Conservation (phyloP, 805 yeast species). For the Yamadazyma takamatsuzukensis region DNA sequence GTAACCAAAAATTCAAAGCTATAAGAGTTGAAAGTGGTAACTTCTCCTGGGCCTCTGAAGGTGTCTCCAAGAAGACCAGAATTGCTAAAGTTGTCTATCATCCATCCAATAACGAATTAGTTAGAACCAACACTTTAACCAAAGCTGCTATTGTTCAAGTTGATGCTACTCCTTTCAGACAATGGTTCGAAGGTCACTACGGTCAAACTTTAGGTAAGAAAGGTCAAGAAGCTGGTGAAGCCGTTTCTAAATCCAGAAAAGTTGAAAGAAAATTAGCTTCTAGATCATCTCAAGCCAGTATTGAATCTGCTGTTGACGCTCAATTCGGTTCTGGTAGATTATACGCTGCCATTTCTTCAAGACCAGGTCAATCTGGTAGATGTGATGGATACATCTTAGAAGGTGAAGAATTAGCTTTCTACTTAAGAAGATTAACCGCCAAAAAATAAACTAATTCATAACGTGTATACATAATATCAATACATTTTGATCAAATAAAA, state of each 20-base stretch:
- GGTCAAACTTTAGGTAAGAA: constrained; percentile 87
- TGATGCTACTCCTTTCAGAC: constrained; percentile 99
- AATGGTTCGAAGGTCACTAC: constrained; percentile 98
- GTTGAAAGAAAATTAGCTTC: constrained; percentile 90
- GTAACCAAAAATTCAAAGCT: constrained; percentile 99
- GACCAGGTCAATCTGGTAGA: constrained; percentile 99
- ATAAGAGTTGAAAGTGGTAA: constrained; percentile 98
- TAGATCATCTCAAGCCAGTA: constrained; percentile 80
- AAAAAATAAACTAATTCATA: constrained; percentile 67
- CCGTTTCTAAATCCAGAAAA: constrained; percentile 65
- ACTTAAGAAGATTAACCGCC: constrained; percentile 99
- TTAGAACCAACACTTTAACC: constrained; percentile 99
- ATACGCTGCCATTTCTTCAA: constrained; percentile 96
- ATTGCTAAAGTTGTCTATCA: constrained; percentile 96
- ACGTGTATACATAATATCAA: constrained; percentile 8
- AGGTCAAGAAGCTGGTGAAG: constrained; percentile 44
- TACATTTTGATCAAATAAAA: no score
- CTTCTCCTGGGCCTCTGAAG: constrained; percentile 99
- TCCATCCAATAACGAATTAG: constrained; percentile 99
- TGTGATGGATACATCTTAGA: constrained; percentile 99
- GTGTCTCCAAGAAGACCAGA: constrained; percentile 98
- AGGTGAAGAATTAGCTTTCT: constrained; percentile 99
- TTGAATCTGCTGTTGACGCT: constrained; percentile 86
- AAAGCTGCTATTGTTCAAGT: constrained; percentile 98
- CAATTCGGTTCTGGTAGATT: constrained; percentile 99